Percentiles rank a stretch among this genome's conserved stretches.
Conservation (phyloP, 179 eudicot genomes). For the Silene vulgaris region DNA sequence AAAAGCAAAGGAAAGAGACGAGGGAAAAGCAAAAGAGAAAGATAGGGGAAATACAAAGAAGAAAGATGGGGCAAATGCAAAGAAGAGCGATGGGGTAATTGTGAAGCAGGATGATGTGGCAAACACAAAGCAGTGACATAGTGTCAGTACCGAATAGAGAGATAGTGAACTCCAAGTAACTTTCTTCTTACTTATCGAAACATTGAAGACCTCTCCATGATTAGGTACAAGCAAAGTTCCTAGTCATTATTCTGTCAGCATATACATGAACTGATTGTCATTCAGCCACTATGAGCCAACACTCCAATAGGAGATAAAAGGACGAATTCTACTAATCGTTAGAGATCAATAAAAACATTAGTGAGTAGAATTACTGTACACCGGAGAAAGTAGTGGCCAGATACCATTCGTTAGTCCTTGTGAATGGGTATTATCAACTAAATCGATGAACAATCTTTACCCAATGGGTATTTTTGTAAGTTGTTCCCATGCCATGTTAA, state of each 20-base stretch:
- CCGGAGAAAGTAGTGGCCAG: neutral
- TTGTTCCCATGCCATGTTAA: neutral
- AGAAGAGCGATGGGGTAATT: slow-evolving; percentile 15
- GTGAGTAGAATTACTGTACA: neutral
- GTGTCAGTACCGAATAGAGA: neutral
- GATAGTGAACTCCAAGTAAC: neutral
- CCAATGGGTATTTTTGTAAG: neutral
- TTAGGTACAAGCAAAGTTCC: slow-evolving; percentile 5
- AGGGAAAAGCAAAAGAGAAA: slow-evolving; percentile 12
- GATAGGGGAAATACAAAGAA: slow-evolving; percentile 1
- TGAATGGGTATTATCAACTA: neutral
- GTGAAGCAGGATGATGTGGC: slow-evolving; percentile 10
- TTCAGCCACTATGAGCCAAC: slow-evolving; percentile 1
- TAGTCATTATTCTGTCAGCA: neutral
- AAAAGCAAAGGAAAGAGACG: slow-evolving; percentile 26
- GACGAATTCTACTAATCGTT: neutral
- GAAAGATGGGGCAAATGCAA: neutral
- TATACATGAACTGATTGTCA: slow-evolving; percentile 14
- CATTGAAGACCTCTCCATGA: neutral
- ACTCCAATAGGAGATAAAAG: neutral
- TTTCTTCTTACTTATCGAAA: neutral
- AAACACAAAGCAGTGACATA: neutral
- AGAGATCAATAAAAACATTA: neutral
- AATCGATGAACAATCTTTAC: neutral
- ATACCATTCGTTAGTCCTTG: slow-evolving; percentile 1